Base-by-base conservation (phyloP, 352 stramenopile genomes). In the Pythium pyrilobum region DNA sequence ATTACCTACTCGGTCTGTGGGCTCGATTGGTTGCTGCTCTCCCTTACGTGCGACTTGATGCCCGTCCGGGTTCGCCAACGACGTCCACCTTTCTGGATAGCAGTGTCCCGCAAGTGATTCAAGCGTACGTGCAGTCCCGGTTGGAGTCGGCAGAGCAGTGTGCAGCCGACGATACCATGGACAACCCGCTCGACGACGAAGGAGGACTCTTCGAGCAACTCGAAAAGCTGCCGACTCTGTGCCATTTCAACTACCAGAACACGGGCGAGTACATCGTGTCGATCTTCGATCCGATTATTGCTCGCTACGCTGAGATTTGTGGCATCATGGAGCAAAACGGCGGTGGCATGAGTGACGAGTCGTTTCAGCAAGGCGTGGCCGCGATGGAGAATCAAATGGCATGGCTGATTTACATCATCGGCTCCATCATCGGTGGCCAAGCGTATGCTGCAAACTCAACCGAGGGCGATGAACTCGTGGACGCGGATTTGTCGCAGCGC, bases 1-100 rank as follows among this genome's bases (percentile, higher is more conserved):
- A 99, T 64, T 99, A 99, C 64, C 70, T 99, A 21, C 77, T 99
- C 18, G 87, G 90, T 5, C 71, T 99, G 25, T 99, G 96, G 96
- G 92, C 91, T 18, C 65, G 96, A 15, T 74, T 99, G 15, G 96
- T 99, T 21, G 92, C 96, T 12, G 96, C 96, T 7, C 70, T 99
- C 37, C 97, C 97, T 0, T 99, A 99, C 67, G 89, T 99, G 25
- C 84, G 95, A 5, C 62, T 85, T 20, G 81, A 93, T 51, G 43
- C 73, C 8, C 69, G 72, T 7, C 72, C 77, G 12, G 68, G 77
- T 6, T 83, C 80, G 0, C 76, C 77, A 6, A 68, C 68, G 0
- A 67, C 71, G 11, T 75, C 84, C 32, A 83, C 72, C 8, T 92
- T 92, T 44, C 56, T 94, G 29, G 83, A 93, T 38, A 69, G 65